These are phyloP conservation scores for Dendrobium chrysotoxum DNA, from an alignment of 106 monocot species.

Conservation along the genomic window DNA sequence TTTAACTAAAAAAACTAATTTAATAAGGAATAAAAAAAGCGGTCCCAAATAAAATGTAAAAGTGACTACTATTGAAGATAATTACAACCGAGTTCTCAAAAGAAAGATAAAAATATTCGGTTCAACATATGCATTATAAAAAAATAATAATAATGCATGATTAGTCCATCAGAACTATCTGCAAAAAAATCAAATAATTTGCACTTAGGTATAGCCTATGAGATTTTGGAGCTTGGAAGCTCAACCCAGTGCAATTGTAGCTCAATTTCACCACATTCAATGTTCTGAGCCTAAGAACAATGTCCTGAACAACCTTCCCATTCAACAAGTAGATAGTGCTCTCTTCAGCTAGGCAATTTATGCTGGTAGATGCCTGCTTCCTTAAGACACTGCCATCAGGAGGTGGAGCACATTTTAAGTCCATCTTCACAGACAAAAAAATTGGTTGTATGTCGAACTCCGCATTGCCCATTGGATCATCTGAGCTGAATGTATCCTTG, in stretches of 20 bases:
- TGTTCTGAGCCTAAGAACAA: slow-evolving; percentile 37
- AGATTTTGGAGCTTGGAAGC: slow-evolving; percentile 17
- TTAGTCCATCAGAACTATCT: too few species aligned
- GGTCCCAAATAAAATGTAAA: too few species aligned
- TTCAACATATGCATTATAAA: too few species aligned
- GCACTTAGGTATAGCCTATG: too few species aligned
- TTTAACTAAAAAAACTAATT: too few species aligned
- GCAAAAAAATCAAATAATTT: too few species aligned
- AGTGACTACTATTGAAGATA: too few species aligned
- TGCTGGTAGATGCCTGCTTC: slow-evolving; percentile 25
- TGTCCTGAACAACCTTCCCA: slow-evolving; percentile 43
- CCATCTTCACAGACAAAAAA: slow-evolving; percentile 36
- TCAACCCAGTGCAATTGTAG: slow-evolving; percentile 41
- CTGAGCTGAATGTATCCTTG: slow-evolving; percentile 39
- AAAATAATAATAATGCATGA: too few species aligned
- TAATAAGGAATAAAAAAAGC: too few species aligned
- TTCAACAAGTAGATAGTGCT: slow-evolving; percentile 23
- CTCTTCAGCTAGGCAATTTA: slow-evolving; percentile 45
- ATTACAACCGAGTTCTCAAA: too few species aligned
- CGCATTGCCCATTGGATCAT: slow-evolving; percentile 59
- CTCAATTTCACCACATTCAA: slow-evolving; percentile 52
- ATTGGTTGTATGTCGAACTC: slow-evolving; percentile 44
- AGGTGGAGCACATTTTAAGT: slow-evolving; percentile 14
- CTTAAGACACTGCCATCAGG: slow-evolving; percentile 22
- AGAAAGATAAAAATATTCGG: too few species aligned